Base-by-base conservation (phyloP, 352 stramenopile genomes). In the Phytophthora rubi region DNA sequence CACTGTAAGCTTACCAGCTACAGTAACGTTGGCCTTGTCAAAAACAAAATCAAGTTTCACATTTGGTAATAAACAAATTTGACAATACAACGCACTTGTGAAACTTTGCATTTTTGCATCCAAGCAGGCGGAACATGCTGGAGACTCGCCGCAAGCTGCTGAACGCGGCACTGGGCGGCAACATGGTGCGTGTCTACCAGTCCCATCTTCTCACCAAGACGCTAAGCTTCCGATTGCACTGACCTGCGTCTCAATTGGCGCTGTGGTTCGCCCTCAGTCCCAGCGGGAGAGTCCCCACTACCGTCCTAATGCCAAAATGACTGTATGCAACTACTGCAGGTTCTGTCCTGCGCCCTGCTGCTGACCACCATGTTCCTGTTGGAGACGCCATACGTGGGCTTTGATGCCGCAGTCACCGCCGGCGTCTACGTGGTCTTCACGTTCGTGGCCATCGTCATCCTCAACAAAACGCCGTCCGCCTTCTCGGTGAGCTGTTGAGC, bases 381-480 rank as follows among this genome's bases (percentile, higher is more conserved):
- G 18, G 76, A 88, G 62, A 93, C 84, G 33, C 85, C 87, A 15
- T 89, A 76, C 53, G 65, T 93, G 39, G 84, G 84, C 70, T 89
- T 95, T 59, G 60, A 91, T 37, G 85, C 82, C 3, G 81, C 90
- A 67, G 59, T 88, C 54, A 93, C 87, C 13, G 75, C 87, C 5
- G 70, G 64, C 5, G 57, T 90, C 30, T 73, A 90, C 62, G 66
- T 95, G 18, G 70, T 88, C 10, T 95, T 90, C 59, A 84, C 85
- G n/a, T 88, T 95, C 70, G 79, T 84, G 18, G 77, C 85, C 47
- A 85, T 95, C 63, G 80, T 91, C 51, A 82, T 92, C 49, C 72
- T 95, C 44, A 93, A 93, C 77, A 93, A 93, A 57, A 81, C 85
- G 53, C 87, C 87, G 1, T 95, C 87, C 1, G 87, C 85, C 30